Percentiles rank a stretch among this genome's conserved stretches.
Evolutionary conservation across 768 basidiomycete genomes (phyloP).

Genomic region (Leucosporidium yakuticum): DNA sequence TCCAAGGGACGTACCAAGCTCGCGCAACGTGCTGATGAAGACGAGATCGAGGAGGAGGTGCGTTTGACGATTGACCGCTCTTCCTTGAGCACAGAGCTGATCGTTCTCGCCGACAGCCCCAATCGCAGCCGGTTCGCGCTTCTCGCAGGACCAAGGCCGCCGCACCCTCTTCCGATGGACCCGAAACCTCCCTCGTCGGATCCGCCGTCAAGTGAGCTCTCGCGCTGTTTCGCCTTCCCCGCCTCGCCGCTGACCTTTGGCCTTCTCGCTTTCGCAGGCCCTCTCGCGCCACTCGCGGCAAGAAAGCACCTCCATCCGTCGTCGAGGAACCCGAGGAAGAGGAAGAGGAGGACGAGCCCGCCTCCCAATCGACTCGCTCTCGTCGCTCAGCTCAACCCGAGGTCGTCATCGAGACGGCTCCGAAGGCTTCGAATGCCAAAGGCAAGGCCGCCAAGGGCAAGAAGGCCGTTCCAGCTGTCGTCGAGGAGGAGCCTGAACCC

Average conservation of each 20-base stretch:
- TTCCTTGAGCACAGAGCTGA: not conserved
- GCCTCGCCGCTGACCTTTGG: not conserved
- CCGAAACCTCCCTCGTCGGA: not conserved
- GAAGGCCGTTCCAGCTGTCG: not conserved
- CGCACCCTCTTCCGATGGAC: not conserved
- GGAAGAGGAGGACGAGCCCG: no score
- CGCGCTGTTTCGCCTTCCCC: not conserved
- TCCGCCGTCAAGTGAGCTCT: not conserved
- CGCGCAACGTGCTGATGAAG: not conserved
- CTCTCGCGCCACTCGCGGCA: not conserved
- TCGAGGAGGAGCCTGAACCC: not conserved
- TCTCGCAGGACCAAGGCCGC: not conserved
- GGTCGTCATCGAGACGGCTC: not conserved
- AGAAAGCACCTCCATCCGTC: not conserved
- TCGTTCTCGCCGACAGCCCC: constrained; percentile 9
- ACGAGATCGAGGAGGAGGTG: not conserved
- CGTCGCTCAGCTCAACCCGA: not conserved
- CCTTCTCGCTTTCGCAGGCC: not conserved
- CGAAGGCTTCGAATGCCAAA: constrained; percentile 1
- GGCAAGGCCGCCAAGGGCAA: not conserved
- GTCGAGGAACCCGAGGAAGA: no score
- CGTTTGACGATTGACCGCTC: not conserved
- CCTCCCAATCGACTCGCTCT: not conserved
- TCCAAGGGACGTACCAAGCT: no score
- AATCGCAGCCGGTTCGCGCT: not conserved